A percentile compares a stretch with the other conserved stretches of the same genome.
Conservation (phyloP, 2,329 filamentous ascomycete species). For the Pestalotiopsis sp. region DNA sequence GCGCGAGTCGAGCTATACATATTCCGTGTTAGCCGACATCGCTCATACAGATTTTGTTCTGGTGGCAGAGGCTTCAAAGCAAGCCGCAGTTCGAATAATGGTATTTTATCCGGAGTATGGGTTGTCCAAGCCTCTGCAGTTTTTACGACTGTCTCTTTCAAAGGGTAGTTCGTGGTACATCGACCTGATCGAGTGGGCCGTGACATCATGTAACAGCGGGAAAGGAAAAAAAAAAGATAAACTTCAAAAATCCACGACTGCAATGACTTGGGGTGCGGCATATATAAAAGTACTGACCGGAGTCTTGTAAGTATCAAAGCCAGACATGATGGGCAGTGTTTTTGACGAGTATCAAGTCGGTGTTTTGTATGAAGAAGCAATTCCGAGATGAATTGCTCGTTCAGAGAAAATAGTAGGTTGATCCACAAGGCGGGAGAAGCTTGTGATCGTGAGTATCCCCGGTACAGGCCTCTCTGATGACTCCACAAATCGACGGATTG, state of each 20-base stretch:
- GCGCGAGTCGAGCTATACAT: constrained; percentile 14
- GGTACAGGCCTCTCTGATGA: neutral
- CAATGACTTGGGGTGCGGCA: neutral
- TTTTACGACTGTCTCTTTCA: neutral
- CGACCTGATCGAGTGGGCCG: neutral
- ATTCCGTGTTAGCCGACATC: neutral
- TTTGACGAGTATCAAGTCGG: neutral
- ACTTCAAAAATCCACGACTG: neutral
- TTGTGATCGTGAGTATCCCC: neutral
- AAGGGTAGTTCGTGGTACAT: neutral
- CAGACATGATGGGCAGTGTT: constrained; percentile 12
- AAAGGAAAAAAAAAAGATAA: neutral
- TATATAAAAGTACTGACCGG: constrained; percentile 4
- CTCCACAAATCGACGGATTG: neutral
- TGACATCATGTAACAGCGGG: neutral
- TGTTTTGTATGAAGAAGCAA: neutral
- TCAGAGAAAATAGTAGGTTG: neutral
- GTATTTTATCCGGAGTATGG: neutral
- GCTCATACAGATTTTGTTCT: neutral
- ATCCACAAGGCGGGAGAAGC: neutral
- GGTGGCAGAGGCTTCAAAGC: neutral
- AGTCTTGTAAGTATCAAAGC: constrained; percentile 18
- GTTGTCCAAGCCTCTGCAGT: neutral
- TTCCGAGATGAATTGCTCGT: neutral
- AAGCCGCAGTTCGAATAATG: neutral